Percentiles rank a stretch among this genome's conserved stretches.
Conservation (phyloP, 164 flowering plant species). For the grape (Vitis vinifera) region DNA sequence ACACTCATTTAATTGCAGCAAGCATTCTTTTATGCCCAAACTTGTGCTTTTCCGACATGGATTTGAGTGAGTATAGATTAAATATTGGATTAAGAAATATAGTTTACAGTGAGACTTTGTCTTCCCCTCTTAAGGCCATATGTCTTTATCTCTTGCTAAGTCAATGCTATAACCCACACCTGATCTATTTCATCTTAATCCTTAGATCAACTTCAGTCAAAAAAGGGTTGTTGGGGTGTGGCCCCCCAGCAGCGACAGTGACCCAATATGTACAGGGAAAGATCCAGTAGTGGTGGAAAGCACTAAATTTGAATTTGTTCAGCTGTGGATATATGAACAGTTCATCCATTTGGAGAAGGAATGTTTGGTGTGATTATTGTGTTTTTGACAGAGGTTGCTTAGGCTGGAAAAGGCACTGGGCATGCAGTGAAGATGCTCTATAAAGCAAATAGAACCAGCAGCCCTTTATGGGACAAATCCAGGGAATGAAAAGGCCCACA, state of each 20-base stretch:
- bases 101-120: neutral
- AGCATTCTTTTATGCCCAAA: neutral
- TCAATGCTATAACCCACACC: neutral
- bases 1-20: neutral
- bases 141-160: neutral
- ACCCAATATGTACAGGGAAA: neutral
- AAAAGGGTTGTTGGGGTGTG: too few relatives aligned
- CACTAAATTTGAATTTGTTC: neutral
- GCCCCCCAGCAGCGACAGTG: neutral
- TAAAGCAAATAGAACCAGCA: neutral
- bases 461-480: conserved; percentile 2
- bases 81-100: neutral
- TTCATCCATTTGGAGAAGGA: neutral
- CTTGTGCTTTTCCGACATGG: neutral
- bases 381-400: neutral
- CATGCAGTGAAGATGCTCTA: neutral
- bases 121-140: neutral
- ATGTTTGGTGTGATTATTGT: neutral
- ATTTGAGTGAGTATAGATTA: neutral
- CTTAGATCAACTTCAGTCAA: neutral
- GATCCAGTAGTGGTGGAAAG: neutral
- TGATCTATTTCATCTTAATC: neutral
- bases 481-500: neutral
- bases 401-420: conserved; percentile 1
- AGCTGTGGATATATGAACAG: neutral